Conservation (phyloP, 1,284 basidiomycete species). For the Lignosus rhinocerotis region DNA sequence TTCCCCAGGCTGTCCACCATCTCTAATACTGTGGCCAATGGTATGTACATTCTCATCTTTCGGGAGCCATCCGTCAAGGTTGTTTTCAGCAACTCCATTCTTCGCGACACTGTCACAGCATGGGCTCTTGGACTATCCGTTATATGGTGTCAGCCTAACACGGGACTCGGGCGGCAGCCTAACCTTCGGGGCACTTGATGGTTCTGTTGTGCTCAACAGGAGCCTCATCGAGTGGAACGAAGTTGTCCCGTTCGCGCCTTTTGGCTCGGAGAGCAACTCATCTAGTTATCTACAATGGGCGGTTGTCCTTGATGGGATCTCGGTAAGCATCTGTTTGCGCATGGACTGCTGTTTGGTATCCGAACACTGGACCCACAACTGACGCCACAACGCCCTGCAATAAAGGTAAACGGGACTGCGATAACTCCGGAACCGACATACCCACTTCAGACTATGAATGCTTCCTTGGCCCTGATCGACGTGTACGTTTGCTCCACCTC, state of each 20-base stretch:
- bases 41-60: constrained; percentile 38
- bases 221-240: constrained; percentile 69
- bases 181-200: constrained; percentile 71
- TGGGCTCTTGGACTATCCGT: constrained; percentile 67
- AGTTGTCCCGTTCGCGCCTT: constrained; percentile 71
- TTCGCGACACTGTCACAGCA: constrained; percentile 59
- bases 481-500: constrained; percentile 45
- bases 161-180: constrained; percentile 60
- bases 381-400: background rate
- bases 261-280: constrained; percentile 51
- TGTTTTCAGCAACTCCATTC: constrained; percentile 61
- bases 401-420: constrained; percentile 60
- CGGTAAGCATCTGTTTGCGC: constrained; percentile 42
- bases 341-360: background rate
- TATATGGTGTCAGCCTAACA: constrained; percentile 69
- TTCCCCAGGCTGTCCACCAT: constrained; percentile 73
- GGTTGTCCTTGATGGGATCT: constrained; percentile 60
- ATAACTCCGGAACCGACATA: constrained; percentile 70
- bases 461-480: constrained; percentile 76
- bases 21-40: constrained; percentile 44
- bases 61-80: background rate
- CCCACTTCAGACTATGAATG: constrained; percentile 52
- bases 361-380: constrained; percentile 8
- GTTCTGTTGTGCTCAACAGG: constrained; percentile 59
- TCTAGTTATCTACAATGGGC: constrained; percentile 85